A percentile compares a stretch with the other conserved stretches of the same genome.
These are phyloP conservation scores for Chernovozyma sophiae-reginae DNA, from an alignment of 1,139 yeast genomes.

Conservation along the genomic window DNA sequence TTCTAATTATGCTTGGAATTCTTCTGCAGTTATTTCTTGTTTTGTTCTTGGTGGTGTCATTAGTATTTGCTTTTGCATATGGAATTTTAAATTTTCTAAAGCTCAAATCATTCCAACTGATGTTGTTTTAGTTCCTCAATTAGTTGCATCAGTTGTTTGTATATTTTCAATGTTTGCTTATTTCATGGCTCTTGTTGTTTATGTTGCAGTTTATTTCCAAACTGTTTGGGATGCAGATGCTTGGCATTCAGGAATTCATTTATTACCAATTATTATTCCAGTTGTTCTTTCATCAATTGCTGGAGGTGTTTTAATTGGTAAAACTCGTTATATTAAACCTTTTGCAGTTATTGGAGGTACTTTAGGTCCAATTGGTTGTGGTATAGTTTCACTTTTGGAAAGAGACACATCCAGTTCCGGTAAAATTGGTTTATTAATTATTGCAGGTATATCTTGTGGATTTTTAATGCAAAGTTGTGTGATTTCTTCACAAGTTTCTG, in stretches of 20 bases:
- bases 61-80: constrained; percentile 16
- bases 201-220: constrained; percentile 36
- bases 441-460: constrained; percentile 30
- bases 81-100: constrained; percentile 25
- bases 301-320: constrained; percentile 28
- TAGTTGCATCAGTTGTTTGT: constrained; percentile 20
- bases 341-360: constrained; percentile 22
- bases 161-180: constrained; percentile 19
- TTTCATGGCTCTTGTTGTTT: constrained; percentile 25
- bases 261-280: constrained; percentile 34
- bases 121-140: constrained; percentile 20
- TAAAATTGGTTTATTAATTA: constrained; percentile 34
- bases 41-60: constrained; percentile 10
- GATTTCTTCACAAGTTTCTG: constrained; percentile 28
- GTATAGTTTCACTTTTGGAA: constrained; percentile 27
- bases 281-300: constrained; percentile 27
- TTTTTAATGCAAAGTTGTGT: constrained; percentile 26
- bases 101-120: constrained; percentile 26
- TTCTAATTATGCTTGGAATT: constrained; percentile 12
- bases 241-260: constrained; percentile 35
- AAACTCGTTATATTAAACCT: constrained; percentile 29
- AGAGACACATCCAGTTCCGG: constrained; percentile 23
- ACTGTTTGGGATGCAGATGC: constrained; percentile 29
- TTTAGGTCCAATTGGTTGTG: constrained; percentile 31
- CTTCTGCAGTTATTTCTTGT: constrained; percentile 12